These are phyloP conservation scores for Kalaharituber pfeilii DNA, from an alignment of 2,329 filamentous ascomycete genomes.

Conservation along the genomic window DNA sequence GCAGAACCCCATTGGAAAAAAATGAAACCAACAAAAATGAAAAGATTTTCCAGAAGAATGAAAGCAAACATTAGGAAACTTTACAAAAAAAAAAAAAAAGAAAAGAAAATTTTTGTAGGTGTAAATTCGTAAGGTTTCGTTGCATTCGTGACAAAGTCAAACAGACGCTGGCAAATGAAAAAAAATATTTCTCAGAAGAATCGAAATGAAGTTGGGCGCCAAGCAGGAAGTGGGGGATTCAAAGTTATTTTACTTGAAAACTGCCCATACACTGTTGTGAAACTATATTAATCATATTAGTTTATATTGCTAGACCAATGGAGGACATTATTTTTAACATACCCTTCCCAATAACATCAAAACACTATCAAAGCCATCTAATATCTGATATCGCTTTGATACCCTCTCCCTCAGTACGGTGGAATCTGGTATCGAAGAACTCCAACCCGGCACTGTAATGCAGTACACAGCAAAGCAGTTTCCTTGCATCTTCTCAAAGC, in stretches of 20 bases:
- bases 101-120: background rate
- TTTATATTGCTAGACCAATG: background rate
- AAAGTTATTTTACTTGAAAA: conserved; percentile 7
- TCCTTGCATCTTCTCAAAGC: conserved; percentile 13
- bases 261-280: conserved; percentile 11
- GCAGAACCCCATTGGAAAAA: too few species aligned
- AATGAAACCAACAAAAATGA: background rate
- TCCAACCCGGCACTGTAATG: conserved; percentile 8
- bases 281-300: conserved; percentile 3
- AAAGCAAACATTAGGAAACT: background rate
- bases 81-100: conserved; percentile 2
- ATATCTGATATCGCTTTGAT: conserved; percentile 7
- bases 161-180: background rate
- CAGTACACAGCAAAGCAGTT: conserved; percentile 15
- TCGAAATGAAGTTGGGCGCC: too few species aligned
- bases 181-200: background rate
- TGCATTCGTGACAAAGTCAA: background rate
- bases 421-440: conserved; percentile 5
- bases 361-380: conserved; percentile 10
- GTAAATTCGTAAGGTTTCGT: background rate
- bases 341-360: conserved; percentile 11
- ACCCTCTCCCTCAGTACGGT: conserved; percentile 6
- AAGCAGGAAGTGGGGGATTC: background rate
- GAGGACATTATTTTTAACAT: background rate
- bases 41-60: background rate